Evolutionary conservation across 805 yeast species (phyloP), one percentile per base, ranked within the genome.

Genomic region (Kluyveromyces aestuarii): DNA sequence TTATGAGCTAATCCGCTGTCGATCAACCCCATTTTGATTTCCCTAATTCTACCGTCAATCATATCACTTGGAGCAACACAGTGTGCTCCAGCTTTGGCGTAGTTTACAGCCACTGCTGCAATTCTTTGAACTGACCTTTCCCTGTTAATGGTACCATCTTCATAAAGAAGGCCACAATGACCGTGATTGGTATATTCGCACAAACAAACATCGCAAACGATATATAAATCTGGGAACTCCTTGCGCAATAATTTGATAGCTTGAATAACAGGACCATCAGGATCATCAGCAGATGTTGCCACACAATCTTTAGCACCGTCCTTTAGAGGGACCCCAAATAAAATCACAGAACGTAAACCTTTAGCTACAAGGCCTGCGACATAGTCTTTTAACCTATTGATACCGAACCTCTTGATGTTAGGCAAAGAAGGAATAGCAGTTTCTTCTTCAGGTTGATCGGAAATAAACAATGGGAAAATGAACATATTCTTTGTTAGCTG

Each of bases 181-280:
- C 99, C 99, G 61, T 93, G 98, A 48, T 83, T 77, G 8, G 99
- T 93, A 68, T 88, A 93, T 69, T 93, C 99, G 72, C 99, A 93
- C 47, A 93, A 71, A 68, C 99, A 93, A 25, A 91, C 97, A 63
- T 93, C 99, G 62, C 96, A 86, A 77, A 89, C 80, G 54, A 93
- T 79, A 65, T 82, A 91, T 50, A 93, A 74, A 27, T 79, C 84
- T 5, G 99, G 98, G 70, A 86, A 90, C 14, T 76, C 68, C 41
- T 67, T 53, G 51, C 75, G 75, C 48, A 93, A 73, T 1, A 77
- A 72, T 61, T 81, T 83, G 58, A 86, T 82, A 18, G 91, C 85
- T 52, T 67, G 75, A 55, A 93, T 90, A 2, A 93, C 98, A 1
- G 99, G 98, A 0, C 98, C 97, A 35, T 87, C 77, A 37, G 96